Conservation (phyloP, 2,329 filamentous ascomycete species). For the Fragosphaeria purpurea region DNA sequence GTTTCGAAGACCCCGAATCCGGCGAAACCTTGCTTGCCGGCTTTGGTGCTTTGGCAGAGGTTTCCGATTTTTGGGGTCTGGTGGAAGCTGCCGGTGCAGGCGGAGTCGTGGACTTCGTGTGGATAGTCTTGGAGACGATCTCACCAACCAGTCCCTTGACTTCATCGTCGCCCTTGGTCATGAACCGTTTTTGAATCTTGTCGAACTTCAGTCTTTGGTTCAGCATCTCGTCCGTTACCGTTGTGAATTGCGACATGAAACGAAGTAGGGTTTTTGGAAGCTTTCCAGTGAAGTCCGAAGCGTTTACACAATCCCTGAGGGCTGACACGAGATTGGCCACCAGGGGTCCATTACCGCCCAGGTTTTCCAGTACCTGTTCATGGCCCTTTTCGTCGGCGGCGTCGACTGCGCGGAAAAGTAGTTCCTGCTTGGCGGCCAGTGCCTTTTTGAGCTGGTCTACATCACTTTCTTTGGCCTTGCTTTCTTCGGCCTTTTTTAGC, state of each 20-base stretch:
- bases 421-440: slow-evolving; percentile 35
- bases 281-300: slow-evolving; percentile 41
- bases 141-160: slow-evolving; percentile 50
- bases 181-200: slow-evolving; percentile 52
- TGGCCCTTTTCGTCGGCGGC: slow-evolving; percentile 45
- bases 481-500: slow-evolving; percentile 32
- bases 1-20: slow-evolving; percentile 21
- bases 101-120: slow-evolving; percentile 19
- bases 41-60: slow-evolving; percentile 12
- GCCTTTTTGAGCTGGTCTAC: slow-evolving; percentile 29
- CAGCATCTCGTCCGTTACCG: slow-evolving; percentile 48
- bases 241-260: slow-evolving; percentile 52
- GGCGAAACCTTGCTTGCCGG: slow-evolving; percentile 13
- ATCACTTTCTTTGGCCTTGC: slow-evolving; percentile 21
- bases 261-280: slow-evolving; percentile 46
- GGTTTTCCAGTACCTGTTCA: slow-evolving; percentile 44
- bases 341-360: slow-evolving; percentile 48
- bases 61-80: not conserved
- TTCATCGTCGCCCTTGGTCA: slow-evolving; percentile 54
- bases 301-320: slow-evolving; percentile 44
- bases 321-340: slow-evolving; percentile 44
- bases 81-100: not conserved
- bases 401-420: slow-evolving; percentile 41
- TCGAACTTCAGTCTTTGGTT: slow-evolving; percentile 56
- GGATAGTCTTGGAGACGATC: slow-evolving; percentile 33